A percentile compares a stretch with the other conserved stretches of the same genome.
Conservation (phyloP, 352 stramenopile species). For the Pythium apleroticum region DNA sequence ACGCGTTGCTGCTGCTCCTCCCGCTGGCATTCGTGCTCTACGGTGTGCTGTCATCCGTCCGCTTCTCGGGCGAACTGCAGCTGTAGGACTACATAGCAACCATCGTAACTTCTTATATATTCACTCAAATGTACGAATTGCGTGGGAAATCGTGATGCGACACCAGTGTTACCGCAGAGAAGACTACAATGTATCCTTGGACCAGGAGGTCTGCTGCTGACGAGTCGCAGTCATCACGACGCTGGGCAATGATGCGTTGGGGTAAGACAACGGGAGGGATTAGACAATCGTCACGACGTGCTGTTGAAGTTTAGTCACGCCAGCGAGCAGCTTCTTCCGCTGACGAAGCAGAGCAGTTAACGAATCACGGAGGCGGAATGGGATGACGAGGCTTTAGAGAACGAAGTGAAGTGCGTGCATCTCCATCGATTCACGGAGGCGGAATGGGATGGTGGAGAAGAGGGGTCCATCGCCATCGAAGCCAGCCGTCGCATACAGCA, state of each 20-base stretch:
- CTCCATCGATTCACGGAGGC: too few species aligned
- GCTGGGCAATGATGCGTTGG: too few species aligned
- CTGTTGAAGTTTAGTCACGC: background rate
- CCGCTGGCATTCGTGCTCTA: constrained; percentile 28
- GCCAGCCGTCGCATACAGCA: too few species aligned
- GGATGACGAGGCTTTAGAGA: background rate
- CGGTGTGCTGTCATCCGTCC: constrained; percentile 7
- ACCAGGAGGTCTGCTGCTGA: too few species aligned
- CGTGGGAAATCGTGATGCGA: background rate
- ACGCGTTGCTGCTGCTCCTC: constrained; percentile 29
- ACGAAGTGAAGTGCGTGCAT: too few species aligned
- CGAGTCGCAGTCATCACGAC: too few species aligned
- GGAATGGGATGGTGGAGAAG: too few species aligned
- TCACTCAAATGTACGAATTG: background rate
- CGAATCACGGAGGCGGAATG: background rate
- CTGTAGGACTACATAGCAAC: constrained; percentile 4
- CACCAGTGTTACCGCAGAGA: background rate
- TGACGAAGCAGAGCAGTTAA: background rate
- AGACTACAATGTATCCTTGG: background rate
- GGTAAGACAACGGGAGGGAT: background rate
- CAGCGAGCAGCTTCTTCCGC: background rate
- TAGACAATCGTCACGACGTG: background rate
- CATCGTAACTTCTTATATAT: constrained; percentile 1
- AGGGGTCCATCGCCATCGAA: too few species aligned
- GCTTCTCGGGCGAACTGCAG: constrained; percentile 12